phyloP scores from a whole-genome alignment of 2,329 filamentous ascomycete genomes.

The Penicillium concentricum region DNA sequence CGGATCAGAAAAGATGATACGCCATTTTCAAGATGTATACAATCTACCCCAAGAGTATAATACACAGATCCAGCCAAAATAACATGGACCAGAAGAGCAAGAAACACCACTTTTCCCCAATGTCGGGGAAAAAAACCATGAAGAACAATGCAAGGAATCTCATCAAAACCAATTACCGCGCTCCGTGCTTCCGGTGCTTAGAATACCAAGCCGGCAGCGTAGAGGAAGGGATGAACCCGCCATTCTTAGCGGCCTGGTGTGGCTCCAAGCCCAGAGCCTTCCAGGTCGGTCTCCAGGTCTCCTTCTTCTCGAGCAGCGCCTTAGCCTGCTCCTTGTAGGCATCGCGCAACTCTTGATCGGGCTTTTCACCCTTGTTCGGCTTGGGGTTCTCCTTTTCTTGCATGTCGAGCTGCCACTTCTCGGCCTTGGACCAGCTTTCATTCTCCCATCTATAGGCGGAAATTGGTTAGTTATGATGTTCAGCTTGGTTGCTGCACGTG shows the following conservation, averaged over 20 bases:
- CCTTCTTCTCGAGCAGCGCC: conserved; percentile 59
- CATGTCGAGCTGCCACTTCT: conserved; percentile 39
- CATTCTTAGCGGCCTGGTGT: conserved; percentile 18
- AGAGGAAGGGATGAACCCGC: not conserved
- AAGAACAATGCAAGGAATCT: conserved; percentile 14
- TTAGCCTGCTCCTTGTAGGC: conserved; percentile 61
- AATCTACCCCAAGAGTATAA: conserved; percentile 14
- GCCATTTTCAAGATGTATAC: conserved; percentile 11
- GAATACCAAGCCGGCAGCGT: conserved; percentile 7
- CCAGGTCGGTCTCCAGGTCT: conserved; percentile 59
- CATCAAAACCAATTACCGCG: conserved; percentile 7
- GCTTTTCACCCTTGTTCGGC: conserved; percentile 30
- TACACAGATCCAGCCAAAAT: conserved; percentile 12
- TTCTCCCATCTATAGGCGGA: conserved; percentile 58
- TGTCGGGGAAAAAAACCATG: conserved; percentile 8
- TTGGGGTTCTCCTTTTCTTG: conserved; percentile 40
- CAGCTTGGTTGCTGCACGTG: not conserved
- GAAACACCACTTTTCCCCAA: conserved; percentile 17
- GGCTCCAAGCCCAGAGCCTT: conserved; percentile 42
- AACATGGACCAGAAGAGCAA: conserved; percentile 11
- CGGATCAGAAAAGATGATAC: conserved; percentile 7
- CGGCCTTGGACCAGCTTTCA: conserved; percentile 54
- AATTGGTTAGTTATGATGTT: conserved; percentile 10
- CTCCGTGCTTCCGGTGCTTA: conserved; percentile 12
- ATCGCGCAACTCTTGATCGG: conserved; percentile 33